phyloP scores from a whole-genome alignment of 2,329 filamentous ascomycete genomes.

The Penicillium janthinellum region DNA sequence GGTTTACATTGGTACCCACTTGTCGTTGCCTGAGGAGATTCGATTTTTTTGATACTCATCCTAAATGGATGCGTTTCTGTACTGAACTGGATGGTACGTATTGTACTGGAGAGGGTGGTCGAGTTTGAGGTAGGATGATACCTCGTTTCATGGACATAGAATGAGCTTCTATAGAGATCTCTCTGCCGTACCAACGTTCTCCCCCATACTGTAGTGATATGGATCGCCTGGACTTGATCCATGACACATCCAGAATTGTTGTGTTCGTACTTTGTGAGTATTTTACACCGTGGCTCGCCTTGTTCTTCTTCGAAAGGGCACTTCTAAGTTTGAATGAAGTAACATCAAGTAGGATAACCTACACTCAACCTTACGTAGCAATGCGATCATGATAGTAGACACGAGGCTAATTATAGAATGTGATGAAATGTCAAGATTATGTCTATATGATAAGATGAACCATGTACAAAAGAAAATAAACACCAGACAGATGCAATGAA shows the following conservation, averaged over 20 bases:
- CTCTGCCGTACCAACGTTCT: neutral
- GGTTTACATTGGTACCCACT: constrained; percentile 8
- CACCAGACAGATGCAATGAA: constrained; percentile 14
- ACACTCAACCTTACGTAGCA: no score
- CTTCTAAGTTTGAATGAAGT: no score
- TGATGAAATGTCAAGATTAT: neutral
- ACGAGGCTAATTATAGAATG: neutral
- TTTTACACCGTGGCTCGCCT: neutral
- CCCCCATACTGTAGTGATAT: neutral
- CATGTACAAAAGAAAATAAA: constrained; percentile 1
- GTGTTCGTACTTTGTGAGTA: neutral
- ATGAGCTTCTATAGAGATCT: neutral
- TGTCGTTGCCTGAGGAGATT: neutral
- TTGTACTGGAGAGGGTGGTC: neutral
- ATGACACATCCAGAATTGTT: neutral
- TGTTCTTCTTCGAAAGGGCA: neutral
- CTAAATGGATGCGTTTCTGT: neutral
- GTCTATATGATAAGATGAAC: neutral
- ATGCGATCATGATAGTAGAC: neutral
- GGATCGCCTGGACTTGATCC: neutral
- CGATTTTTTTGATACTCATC: neutral
- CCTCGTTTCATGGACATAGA: neutral
- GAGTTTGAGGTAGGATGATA: neutral
- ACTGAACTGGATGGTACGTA: neutral
- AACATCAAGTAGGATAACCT: no score